These are phyloP conservation scores for Diaporthe sp. DNA, from an alignment of 2,329 filamentous ascomycete species.

Conservation along the genomic window DNA sequence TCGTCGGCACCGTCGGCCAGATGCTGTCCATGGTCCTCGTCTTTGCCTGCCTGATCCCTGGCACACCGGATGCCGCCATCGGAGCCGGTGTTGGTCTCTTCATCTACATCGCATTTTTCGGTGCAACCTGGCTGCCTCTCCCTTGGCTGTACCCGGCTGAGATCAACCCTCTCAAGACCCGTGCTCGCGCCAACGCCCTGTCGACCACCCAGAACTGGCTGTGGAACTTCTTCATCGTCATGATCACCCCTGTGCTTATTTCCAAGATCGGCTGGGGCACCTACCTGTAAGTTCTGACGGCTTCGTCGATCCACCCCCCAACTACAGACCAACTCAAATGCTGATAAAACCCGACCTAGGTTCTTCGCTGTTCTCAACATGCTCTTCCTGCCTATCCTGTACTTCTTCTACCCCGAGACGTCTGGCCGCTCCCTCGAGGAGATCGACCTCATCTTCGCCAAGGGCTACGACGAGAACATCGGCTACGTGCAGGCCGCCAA, in stretches of 20 bases:
- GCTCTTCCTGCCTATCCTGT: constrained; percentile 64
- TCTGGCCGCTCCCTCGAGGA: constrained; percentile 69
- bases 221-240: constrained; percentile 63
- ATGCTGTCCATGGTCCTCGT: constrained; percentile 69
- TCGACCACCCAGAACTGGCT: constrained; percentile 74
- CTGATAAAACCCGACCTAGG: background rate
- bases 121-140: constrained; percentile 73
- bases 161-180: constrained; percentile 63
- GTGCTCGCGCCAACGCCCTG: constrained; percentile 62
- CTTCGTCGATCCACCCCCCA: background rate
- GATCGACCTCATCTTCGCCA: constrained; percentile 61
- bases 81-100: constrained; percentile 77
- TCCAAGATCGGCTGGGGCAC: constrained; percentile 63
- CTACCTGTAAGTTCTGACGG: constrained; percentile 30
- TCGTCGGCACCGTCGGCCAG: constrained; percentile 60
- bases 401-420: constrained; percentile 62
- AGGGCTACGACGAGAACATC: constrained; percentile 36
- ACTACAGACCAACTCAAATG: background rate
- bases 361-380: constrained; percentile 67
- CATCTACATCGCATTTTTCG: constrained; percentile 77
- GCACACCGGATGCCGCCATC: constrained; percentile 70
- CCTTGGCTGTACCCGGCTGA: constrained; percentile 72
- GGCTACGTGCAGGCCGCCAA: constrained; percentile 36
- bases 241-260: constrained; percentile 75
- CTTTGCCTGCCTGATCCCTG: constrained; percentile 76